Base-by-base conservation (phyloP, 441 rosid species). In the Populus hybrid region DNA sequence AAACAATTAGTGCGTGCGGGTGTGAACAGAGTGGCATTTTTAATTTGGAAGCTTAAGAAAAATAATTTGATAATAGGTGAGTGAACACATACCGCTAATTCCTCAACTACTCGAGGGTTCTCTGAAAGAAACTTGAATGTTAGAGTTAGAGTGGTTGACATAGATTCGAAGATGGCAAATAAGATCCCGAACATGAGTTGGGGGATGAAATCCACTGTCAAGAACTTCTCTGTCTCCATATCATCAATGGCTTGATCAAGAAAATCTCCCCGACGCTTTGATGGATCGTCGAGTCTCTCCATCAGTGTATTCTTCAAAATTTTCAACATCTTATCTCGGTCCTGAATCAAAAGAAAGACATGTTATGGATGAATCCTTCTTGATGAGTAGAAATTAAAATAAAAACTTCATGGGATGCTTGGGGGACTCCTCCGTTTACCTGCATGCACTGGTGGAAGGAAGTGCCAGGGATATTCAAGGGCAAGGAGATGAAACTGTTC, bases 391-490 rank as follows among this genome's bases (percentile, higher is more conserved):
- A 9, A 23, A 61, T 9, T 9, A 21, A 10, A 3, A 1, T 4
- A 23, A 23, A 61, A 21, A 61, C 10, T 9, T 61, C 66, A 10
- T 10, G 28, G 28, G 50, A 40, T 40, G 50, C 11, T 4, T 23
- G 28, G 10, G 28, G 66, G 66, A 61, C 6, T 61, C 2, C 66
- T 61, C 28, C 10, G 66, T 61, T 61, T 61, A 86, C 87, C 83
- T 79, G 64, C 50, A 84, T 76, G 76, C 87, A 81, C 57, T 72
- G 81, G 67, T 83, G 69, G 72, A 73, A 83, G 1, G 83, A 40
- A 8, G 87, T 86, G 23, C 87, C 87, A 8, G 87, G 87, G 30
- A 86, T 23, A 50, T 84, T 83, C 61, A 83, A 12, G 11, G 89
- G 86, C 63, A 86, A 78, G 38, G 86, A 38, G 76, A 83, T 63